Percentiles rank a stretch among this genome's conserved stretches.
These are phyloP conservation scores for Stevia rebaudiana DNA, from an alignment of 140 eudicot species.

Conservation along the genomic window DNA sequence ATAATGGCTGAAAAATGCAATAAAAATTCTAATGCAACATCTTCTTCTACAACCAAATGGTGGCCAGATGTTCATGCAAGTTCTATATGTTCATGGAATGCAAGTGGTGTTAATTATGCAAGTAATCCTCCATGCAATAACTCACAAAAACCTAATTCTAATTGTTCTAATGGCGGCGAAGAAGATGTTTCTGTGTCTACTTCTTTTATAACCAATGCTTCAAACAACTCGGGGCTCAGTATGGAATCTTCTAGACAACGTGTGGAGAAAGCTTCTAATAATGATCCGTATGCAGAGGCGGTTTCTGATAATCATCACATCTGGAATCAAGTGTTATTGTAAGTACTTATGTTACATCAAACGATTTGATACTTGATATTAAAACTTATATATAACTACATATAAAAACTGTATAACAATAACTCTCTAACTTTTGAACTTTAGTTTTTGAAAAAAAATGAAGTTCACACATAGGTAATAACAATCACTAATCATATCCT, in stretches of 20 bases:
- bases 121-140: constrained; percentile 21
- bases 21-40: constrained; percentile 32
- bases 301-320: constrained; percentile 51
- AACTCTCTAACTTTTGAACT: neutral
- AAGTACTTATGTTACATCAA: constrained; percentile 27
- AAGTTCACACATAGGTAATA: neutral
- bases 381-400: neutral
- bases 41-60: constrained; percentile 45
- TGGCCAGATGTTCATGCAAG: constrained; percentile 47
- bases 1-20: constrained; percentile 48
- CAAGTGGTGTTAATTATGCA: constrained; percentile 25
- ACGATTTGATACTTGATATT: neutral
- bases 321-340: constrained; percentile 59
- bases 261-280: constrained; percentile 33
- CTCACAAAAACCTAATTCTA: constrained; percentile 39
- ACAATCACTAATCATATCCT: neutral
- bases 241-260: constrained; percentile 45
- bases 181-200: constrained; percentile 52
- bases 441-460: neutral
- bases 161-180: constrained; percentile 44
- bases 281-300: constrained; percentile 47
- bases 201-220: constrained; percentile 46
- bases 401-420: too few species aligned
- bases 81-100: constrained; percentile 46
- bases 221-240: constrained; percentile 49